Base-by-base conservation (phyloP, 140 eudicot genomes). In the Anethum foeniculum region DNA sequence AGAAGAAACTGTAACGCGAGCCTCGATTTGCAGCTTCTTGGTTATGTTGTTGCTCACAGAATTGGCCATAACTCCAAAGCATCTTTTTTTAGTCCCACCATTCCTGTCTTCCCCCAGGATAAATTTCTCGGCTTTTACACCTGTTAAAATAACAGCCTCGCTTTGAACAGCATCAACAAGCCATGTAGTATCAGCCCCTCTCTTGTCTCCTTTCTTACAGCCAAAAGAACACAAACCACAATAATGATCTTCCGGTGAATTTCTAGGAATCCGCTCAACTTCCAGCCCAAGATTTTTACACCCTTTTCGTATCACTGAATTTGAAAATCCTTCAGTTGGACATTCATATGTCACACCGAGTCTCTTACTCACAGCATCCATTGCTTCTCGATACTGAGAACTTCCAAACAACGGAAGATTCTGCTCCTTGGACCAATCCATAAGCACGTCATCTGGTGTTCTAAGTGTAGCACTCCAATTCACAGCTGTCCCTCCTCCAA, bases 401-500 rank as follows among this genome's bases (percentile, higher is more conserved):
- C 88, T 85, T 18, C 90, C 92, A 71, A 89, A 95, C 36, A 89
- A 60, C 4, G 87, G 88, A 54, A 95, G 83, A 83, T 91, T 88
- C 23, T 91, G 85, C 38, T 87, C 84, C 27, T 74, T 84, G 0
- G 89, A 85, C 99, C 99, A 95, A 1, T 95, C 85, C 46, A 81
- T 79, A 14, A 93, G 86, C 71, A 95, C 92, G 32, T 84, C 62
- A 23, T 90, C 83, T 2, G 99, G 99, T 1, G 99, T 95, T 85
- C 81, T 88, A 52, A 93, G 88, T 51, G 91, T 84, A 3, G 99
- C 99, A 0, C 96, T 81, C 99, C 99, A 95, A 64, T 95, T 95
- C 25, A 95, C 85, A 2, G 94, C 90, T 10, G 99, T 93, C 1
- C 99, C 99, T 13, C 99, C 99, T 7, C 99, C 99, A 16, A 95